phyloP scores from a whole-genome alignment of 305 asterid genomes.

The Fraxinus greggii region DNA sequence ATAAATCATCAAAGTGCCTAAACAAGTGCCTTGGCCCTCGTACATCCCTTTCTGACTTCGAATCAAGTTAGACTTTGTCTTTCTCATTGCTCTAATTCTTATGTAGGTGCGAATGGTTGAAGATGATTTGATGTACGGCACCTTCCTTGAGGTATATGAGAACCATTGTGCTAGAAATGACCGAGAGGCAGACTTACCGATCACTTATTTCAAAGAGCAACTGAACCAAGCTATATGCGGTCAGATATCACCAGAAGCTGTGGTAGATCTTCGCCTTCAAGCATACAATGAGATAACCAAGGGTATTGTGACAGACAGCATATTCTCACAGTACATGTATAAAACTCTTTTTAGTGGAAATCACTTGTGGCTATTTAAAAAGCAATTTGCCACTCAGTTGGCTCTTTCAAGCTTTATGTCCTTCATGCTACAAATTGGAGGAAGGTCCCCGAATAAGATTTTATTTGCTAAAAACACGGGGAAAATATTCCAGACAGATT shows the following conservation, averaged over 20 bases:
- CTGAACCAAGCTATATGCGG: conserved; percentile 95
- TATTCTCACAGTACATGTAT: conserved; percentile 97
- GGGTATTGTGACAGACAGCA: conserved; percentile 77
- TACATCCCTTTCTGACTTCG: background rate
- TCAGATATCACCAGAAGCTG: conserved; percentile 93
- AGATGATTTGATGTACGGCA: conserved; percentile 96
- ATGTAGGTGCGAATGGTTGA: conserved; percentile 98
- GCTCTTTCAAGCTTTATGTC: conserved; percentile 97
- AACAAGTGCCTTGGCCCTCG: background rate
- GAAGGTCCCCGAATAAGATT: conserved; percentile 97
- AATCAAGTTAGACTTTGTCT: conserved; percentile 17
- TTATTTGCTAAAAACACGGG: conserved; percentile 97
- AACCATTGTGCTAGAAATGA: conserved; percentile 96
- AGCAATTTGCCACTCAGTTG: conserved; percentile 94
- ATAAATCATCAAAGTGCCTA: background rate
- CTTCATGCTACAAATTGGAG: conserved; percentile 96
- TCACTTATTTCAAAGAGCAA: conserved; percentile 91
- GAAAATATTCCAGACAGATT: conserved; percentile 95
- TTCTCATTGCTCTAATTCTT: conserved; percentile 13
- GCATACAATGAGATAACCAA: conserved; percentile 87
- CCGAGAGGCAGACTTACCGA: conserved; percentile 88
- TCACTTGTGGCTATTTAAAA: conserved; percentile 96
- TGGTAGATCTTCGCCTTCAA: conserved; percentile 93
- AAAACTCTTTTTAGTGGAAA: conserved; percentile 85
- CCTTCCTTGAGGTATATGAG: conserved; percentile 97